Percentiles rank a stretch among this genome's conserved stretches.
phyloP scores from a whole-genome alignment of 2,329 filamentous ascomycete species.

The Phyllosticta citribraziliensis region DNA sequence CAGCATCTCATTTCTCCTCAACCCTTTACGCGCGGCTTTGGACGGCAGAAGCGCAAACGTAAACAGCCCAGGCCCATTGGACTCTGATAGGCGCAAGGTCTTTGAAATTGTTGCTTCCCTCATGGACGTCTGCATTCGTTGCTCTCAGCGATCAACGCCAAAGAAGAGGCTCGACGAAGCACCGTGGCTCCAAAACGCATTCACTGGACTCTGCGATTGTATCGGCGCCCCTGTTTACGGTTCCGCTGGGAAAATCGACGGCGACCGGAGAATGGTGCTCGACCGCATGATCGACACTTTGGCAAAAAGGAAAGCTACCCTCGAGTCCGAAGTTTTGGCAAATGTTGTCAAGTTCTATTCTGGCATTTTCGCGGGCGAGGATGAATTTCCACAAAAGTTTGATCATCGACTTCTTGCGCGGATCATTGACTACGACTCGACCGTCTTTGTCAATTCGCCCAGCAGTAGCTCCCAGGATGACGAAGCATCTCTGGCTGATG shows the following conservation, averaged over 20 bases:
- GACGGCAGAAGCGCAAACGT: neutral
- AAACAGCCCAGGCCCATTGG: neutral
- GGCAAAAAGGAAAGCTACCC: conserved; percentile 16
- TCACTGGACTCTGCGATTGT: conserved; percentile 28
- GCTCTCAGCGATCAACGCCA: conserved; percentile 29
- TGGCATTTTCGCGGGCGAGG: conserved; percentile 7
- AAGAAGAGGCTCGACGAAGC: conserved; percentile 30
- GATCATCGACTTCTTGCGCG: conserved; percentile 19
- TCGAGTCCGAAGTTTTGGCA: conserved; percentile 21
- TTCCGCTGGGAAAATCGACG: conserved; percentile 8
- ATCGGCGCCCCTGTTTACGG: conserved; percentile 21
- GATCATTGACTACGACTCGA: conserved; percentile 24
- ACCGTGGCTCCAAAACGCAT: conserved; percentile 36
- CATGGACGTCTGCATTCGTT: conserved; percentile 33
- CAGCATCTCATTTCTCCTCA: neutral
- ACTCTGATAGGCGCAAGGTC: conserved; percentile 2
- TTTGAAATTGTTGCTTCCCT: conserved; percentile 15
- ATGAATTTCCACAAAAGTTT: neutral
- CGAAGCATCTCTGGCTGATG: neutral
- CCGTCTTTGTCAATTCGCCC: conserved; percentile 21
- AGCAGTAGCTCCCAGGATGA: conserved; percentile 1
- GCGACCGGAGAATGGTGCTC: conserved; percentile 13
- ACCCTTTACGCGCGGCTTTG: neutral
- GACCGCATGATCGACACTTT: conserved; percentile 20
- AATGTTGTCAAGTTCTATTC: conserved; percentile 27